Base-by-base conservation (phyloP, 768 basidiomycete species). In the Mycena leptocephala region DNA sequence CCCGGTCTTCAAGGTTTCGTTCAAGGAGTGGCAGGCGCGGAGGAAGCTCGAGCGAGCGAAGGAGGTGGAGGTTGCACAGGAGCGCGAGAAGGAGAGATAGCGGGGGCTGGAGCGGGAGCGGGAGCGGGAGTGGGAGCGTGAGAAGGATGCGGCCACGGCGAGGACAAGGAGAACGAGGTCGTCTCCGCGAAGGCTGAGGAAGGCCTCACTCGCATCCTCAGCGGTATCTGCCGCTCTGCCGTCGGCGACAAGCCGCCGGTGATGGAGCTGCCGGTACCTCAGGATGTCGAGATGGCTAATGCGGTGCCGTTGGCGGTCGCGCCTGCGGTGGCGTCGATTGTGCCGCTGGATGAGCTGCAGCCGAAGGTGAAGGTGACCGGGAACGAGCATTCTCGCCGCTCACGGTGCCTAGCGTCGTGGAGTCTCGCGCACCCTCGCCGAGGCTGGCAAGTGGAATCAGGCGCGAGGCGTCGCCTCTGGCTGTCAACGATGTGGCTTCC, bases 141-240 rank as follows among this genome's bases (percentile, higher is more conserved):
- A 76, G 48, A 58, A 72, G 64, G 70, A 39, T 28, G 56, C 46
- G 28, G 35, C 35, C 75, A 62, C 55, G 73, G 59, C 9, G 63
- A 66, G 37, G 58, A 71, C 64, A 70, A 74, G 65, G 73, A 78
- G 69, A 71, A 74, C 43, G 64, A 58, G 37, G 68, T 67, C 41
- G 30, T 68, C 1, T n/a, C 51, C 1, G 43, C 26, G 11, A 63
- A 73, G 59, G 20, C 66, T 26, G 74, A 70, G 62, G 76, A 78
- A 16, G 63, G 68, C 33, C 77, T 72, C 18, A 13, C 46, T 8
- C 66, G 51, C 35, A 53, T 71, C 9, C 64, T 75, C n/a, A 70
- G 58, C 13, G 67, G 46, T 9, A 70, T 77, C 14, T 67, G 62
- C 4, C 33, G 69, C 18, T 69, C 65, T 9, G 71, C 73, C 20